These are phyloP conservation scores for Passiflora organensis DNA, from an alignment of 345 rosid genomes.

Conservation along the genomic window DNA sequence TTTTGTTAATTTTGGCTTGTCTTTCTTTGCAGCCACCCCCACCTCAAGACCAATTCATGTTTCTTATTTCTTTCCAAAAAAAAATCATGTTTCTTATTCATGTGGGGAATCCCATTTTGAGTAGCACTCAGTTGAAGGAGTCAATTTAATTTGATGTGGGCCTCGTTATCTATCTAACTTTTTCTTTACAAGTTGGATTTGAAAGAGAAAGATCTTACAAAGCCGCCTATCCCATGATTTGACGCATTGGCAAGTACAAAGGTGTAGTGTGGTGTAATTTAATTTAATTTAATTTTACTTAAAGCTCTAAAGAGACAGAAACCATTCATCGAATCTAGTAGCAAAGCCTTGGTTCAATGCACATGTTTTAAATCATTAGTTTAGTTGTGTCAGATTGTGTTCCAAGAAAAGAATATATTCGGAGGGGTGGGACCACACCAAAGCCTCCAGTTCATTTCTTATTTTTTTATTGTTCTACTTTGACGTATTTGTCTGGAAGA, in stretches of 20 bases:
- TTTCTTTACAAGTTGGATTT: background rate
- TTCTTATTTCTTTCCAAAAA: too few species aligned
- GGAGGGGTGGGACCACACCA: too few species aligned
- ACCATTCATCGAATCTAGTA: background rate
- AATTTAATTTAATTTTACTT: too few species aligned
- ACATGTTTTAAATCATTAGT: background rate
- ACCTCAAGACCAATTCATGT: too few species aligned
- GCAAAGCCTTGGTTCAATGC: constrained; percentile 8
- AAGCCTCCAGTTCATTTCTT: background rate
- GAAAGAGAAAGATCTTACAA: constrained; percentile 4
- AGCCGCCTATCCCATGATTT: background rate
- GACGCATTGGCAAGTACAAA: too few species aligned
- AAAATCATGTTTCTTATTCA: too few species aligned
- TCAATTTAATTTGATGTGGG: background rate
- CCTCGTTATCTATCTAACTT: background rate
- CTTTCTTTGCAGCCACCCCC: too few species aligned
- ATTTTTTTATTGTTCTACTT: too few species aligned
- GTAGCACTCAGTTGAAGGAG: too few species aligned
- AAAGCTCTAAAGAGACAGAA: background rate
- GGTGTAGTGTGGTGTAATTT: background rate
- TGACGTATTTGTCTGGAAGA: too few species aligned
- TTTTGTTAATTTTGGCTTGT: too few species aligned
- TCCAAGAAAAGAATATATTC: background rate
- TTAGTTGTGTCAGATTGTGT: constrained; percentile 6
- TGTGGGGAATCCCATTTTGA: too few species aligned